These are phyloP conservation scores for Tympanopsis confertula DNA, from an alignment of 2,329 filamentous ascomycete species.

Conservation along the genomic window DNA sequence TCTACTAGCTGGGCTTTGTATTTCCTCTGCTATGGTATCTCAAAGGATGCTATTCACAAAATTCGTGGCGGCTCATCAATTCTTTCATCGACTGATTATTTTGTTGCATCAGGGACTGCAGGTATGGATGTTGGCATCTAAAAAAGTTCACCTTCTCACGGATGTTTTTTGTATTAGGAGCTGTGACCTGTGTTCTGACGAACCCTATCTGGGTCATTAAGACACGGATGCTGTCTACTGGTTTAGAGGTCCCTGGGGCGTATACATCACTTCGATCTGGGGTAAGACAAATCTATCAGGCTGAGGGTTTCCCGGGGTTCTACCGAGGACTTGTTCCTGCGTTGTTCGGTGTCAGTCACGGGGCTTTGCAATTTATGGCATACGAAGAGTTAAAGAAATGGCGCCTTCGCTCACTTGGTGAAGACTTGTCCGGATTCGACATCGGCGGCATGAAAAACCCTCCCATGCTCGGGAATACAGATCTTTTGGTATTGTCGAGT, in stretches of 20 bases:
- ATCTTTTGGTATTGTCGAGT: constrained; percentile 72
- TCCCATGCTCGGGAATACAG: constrained; percentile 49
- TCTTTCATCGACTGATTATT: constrained; percentile 63
- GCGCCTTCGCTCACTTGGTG: not conserved
- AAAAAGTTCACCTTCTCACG: too few relatives aligned
- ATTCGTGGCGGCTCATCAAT: constrained; percentile 10
- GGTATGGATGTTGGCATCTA: constrained; percentile 33
- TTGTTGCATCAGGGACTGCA: constrained; percentile 59
- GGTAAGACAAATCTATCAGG: constrained; percentile 48
- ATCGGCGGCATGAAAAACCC: not conserved
- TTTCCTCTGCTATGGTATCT: constrained; percentile 63
- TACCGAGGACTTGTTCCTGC: constrained; percentile 79
- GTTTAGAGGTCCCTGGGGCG: constrained; percentile 61
- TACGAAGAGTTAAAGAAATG: constrained; percentile 58
- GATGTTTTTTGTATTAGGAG: not conserved
- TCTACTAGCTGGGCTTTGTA: constrained; percentile 84
- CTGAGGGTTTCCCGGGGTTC: constrained; percentile 69
- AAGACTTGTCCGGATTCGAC: not conserved
- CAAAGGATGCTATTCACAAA: constrained; percentile 22
- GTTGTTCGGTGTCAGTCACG: constrained; percentile 78
- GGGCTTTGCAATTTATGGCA: constrained; percentile 88
- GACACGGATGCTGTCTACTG: constrained; percentile 87
- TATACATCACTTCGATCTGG: constrained; percentile 72
- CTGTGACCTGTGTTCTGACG: constrained; percentile 66
- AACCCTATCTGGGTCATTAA: constrained; percentile 98